Conservation (phyloP, 345 rosid species). For the Populus euphratica region DNA sequence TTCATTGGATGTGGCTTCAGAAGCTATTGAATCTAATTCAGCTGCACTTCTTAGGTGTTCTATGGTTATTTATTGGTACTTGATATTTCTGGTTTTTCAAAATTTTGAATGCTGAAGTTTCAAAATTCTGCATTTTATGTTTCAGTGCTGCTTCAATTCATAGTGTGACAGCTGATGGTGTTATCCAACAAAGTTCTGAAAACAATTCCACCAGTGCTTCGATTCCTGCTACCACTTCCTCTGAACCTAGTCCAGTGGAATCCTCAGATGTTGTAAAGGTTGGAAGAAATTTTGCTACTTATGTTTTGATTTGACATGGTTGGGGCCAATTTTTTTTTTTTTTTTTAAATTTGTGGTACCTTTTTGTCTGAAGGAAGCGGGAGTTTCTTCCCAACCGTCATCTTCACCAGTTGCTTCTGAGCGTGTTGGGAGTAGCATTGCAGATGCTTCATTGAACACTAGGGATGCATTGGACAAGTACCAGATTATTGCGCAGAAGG, state of each 20-base stretch:
- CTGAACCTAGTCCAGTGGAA: constrained; percentile 51
- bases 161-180: constrained; percentile 47
- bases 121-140: constrained; percentile 10
- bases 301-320: constrained; percentile 15
- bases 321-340: background rate
- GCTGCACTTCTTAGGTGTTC: constrained; percentile 55
- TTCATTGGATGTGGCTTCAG: constrained; percentile 56
- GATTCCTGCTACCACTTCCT: constrained; percentile 43
- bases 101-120: constrained; percentile 1
- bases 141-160: constrained; percentile 54
- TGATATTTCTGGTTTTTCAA: background rate
- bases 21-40: constrained; percentile 52
- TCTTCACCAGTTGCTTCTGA: constrained; percentile 56
- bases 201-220: constrained; percentile 39
- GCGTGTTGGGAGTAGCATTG: constrained; percentile 46
- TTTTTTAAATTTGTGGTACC: constrained; percentile 4
- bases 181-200: constrained; percentile 43
- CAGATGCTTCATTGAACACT: constrained; percentile 71
- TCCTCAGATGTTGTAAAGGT: constrained; percentile 52
- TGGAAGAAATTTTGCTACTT: constrained; percentile 9
- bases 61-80: background rate
- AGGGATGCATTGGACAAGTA: constrained; percentile 93
- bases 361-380: constrained; percentile 40
- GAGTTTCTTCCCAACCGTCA: constrained; percentile 44
- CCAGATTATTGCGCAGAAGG: constrained; percentile 84